A percentile compares a stretch with the other conserved stretches of the same genome.
These are phyloP conservation scores for Knoxia roxburghii DNA, from an alignment of 257 asterid species.

Conservation along the genomic window DNA sequence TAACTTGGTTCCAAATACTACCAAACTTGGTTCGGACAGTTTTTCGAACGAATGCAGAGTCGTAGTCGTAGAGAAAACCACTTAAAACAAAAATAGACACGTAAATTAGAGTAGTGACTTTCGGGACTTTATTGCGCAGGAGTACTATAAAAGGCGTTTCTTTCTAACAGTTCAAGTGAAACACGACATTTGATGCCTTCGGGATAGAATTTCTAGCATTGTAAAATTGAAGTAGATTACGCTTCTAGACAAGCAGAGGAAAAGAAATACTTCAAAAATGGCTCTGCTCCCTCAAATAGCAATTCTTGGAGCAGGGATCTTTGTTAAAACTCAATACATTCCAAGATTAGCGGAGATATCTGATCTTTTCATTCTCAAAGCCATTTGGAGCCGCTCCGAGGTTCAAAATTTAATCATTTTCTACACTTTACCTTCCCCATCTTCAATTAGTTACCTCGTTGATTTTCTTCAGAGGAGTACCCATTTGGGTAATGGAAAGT, in stretches of 20 bases:
- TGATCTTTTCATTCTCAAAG: slow-evolving; percentile 46
- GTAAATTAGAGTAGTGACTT: too few species aligned
- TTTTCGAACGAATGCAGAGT: too few species aligned
- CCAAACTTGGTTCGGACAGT: too few species aligned
- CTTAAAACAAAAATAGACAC: too few species aligned
- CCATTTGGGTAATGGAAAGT: neutral
- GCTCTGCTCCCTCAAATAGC: slow-evolving; percentile 57
- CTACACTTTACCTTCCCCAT: neutral
- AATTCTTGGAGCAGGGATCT: slow-evolving; percentile 85
- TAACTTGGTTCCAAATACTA: too few species aligned
- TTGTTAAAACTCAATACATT: slow-evolving; percentile 64
- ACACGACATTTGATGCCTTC: too few species aligned
- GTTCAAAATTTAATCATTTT: slow-evolving; percentile 20
- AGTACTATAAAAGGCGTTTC: too few species aligned
- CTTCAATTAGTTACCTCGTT: neutral
- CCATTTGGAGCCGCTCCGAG: slow-evolving; percentile 90
- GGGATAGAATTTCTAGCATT: neutral
- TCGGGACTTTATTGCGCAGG: too few species aligned
- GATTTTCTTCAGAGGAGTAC: neutral
- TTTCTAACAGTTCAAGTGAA: too few species aligned
- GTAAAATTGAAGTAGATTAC: neutral
- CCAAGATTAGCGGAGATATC: slow-evolving; percentile 91
- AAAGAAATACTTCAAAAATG: slow-evolving; percentile 1
- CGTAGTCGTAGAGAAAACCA: too few species aligned
- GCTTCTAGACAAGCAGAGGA: neutral